Base-by-base conservation (phyloP, 495 filamentous ascomycete species). In the Daldinia loculata region DNA sequence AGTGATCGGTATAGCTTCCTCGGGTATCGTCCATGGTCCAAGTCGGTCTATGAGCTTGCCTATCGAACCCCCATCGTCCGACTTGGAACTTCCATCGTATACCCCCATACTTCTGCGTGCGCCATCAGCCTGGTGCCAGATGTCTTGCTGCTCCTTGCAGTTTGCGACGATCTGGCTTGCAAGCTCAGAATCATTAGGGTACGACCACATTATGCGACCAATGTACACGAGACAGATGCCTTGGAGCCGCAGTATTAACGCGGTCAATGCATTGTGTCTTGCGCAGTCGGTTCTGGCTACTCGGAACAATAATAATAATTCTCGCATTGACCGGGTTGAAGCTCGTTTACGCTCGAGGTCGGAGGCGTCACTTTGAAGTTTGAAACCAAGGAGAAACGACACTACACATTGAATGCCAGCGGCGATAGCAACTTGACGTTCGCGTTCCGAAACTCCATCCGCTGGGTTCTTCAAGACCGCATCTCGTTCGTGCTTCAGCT, bases 401-500 rank as follows among this genome's bases (percentile, higher is more conserved):
- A 77, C 63, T 27, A 77, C 30, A 50, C 68, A 72, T 62, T 77
- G 74, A 8, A 76, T 69, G 15, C 76, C 74, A 30, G 71, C 74
- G 26, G 76, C 68, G 24, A 67, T 60, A 24, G 71, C 76, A 6
- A 64, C 61, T 64, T 74, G 74, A 22, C 61, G 66, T 0, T 76
- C 75, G 58, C 66, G 70, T 4, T 77, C 76, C 36, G 55, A 39
- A 53, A 63, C 17, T 8, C 62, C 60, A 36, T 65, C 48, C 53
- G 34, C 53, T 53, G 29, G 64, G 19, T 59, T 65, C 53, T 78
- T 77, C 64, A 76, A 45, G 17, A 83, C 73, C 24, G 63, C 78
- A 58, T 85, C 83, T 36, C 82, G 78, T 34, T 80, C 69, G 62
- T 84, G 82, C 74, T 85, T 85, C 34, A 85, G 74, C 57, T 76